A percentile compares a stretch with the other conserved stretches of the same genome.
phyloP scores from a whole-genome alignment of 139 green algal genomes.

The Asterochloris erici region DNA sequence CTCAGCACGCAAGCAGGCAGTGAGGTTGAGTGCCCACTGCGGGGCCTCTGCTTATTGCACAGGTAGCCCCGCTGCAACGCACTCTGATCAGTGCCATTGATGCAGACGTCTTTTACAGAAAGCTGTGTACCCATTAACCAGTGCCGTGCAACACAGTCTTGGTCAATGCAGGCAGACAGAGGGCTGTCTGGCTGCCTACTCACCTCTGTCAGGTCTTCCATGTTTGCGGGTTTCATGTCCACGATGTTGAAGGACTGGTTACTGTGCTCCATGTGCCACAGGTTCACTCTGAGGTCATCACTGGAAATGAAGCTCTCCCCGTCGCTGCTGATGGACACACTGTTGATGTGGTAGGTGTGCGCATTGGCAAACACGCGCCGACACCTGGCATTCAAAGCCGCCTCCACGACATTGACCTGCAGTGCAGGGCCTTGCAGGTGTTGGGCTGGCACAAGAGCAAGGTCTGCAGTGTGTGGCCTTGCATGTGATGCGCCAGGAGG shows the following conservation, averaged over 20 bases:
- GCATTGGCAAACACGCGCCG: conserved; percentile 85
- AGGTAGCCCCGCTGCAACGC: background rate
- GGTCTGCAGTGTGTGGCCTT: too few relatives aligned
- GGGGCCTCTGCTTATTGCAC: background rate
- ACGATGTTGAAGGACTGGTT: conserved; percentile 96
- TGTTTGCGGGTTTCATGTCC: conserved; percentile 98
- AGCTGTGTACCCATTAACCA: background rate
- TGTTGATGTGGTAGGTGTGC: conserved; percentile 99
- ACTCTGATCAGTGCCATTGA: background rate
- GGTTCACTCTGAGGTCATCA: conserved; percentile 92
- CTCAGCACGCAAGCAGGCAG: background rate
- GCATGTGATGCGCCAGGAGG: too few relatives aligned
- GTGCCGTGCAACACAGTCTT: background rate
- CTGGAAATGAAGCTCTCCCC: conserved; percentile 95
- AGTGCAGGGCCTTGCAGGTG: background rate
- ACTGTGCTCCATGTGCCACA: conserved; percentile 95
- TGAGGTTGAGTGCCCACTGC: background rate
- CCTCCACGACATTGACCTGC: conserved; percentile 23
- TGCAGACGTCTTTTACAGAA: background rate
- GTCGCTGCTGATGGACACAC: conserved; percentile 83
- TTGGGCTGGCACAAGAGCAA: too few relatives aligned
- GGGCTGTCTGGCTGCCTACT: background rate
- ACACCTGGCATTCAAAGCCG: conserved; percentile 40
- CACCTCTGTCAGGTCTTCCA: conserved; percentile 98
- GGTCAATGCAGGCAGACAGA: background rate